A percentile compares a stretch with the other conserved stretches of the same genome.
Conservation (phyloP, 2,329 filamentous ascomycete species). For the Saccharata proteae region DNA sequence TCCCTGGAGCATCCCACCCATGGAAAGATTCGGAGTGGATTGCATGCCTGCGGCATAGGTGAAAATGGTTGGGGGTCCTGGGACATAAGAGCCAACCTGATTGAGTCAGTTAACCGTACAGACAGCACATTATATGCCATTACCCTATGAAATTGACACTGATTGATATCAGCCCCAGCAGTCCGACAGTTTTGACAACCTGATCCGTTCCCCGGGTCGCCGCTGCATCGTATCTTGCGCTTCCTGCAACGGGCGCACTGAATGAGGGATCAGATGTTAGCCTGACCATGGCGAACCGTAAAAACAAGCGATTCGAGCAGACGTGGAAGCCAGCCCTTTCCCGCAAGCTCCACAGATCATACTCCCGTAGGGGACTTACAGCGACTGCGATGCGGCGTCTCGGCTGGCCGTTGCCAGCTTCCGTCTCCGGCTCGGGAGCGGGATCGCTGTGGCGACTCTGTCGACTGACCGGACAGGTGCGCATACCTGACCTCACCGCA, state of each 20-base stretch:
- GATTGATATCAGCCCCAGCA: conserved; percentile 48
- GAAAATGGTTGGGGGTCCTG: background rate
- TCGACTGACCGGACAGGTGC: conserved; percentile 3
- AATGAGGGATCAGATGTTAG: background rate
- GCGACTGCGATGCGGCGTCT: conserved; percentile 39
- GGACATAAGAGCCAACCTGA: conserved; percentile 6
- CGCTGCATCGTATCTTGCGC: conserved; percentile 90
- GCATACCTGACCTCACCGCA: conserved; percentile 5
- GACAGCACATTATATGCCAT: conserved; percentile 4
- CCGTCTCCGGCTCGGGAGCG: conserved; percentile 17
- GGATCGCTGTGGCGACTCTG: conserved; percentile 4
- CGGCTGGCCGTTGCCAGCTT: conserved; percentile 22
- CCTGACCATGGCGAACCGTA: background rate
- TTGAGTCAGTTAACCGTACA: background rate
- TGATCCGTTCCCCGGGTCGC: conserved; percentile 62
- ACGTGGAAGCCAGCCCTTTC: background rate
- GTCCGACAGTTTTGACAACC: conserved; percentile 76
- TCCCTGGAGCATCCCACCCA: conserved; percentile 3
- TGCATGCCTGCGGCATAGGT: conserved; percentile 1
- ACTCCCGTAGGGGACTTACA: conserved; percentile 18
- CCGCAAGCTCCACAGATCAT: too few relatives aligned
- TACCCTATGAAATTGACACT: conserved; percentile 74
- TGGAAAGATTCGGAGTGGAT: conserved; percentile 1
- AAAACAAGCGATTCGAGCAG: background rate
- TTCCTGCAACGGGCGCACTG: conserved; percentile 88